Evolutionary conservation across 2,329 filamentous ascomycete genomes (phyloP).

Genomic region (Cytospora chrysosperma): DNA sequence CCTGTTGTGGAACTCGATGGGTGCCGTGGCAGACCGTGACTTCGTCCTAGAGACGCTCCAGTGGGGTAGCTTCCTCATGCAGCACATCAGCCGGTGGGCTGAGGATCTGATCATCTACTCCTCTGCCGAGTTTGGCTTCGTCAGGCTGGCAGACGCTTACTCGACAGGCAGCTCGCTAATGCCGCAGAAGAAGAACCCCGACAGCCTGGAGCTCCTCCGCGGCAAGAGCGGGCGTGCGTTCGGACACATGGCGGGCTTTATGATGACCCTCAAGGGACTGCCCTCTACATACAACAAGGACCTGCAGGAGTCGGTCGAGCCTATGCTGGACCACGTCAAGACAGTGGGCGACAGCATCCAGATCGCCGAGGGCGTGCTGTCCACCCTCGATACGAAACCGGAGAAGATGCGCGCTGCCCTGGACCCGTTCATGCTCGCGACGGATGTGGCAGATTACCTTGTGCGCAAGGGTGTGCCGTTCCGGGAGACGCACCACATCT

Average conservation of each 20-base stretch:
- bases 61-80: constrained; percentile 76
- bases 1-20: constrained; percentile 75
- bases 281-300: constrained; percentile 69
- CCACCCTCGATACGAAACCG: constrained; percentile 66
- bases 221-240: constrained; percentile 41
- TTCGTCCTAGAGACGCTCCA: constrained; percentile 81
- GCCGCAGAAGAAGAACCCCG: constrained; percentile 83
- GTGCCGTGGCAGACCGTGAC: constrained; percentile 73
- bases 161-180: constrained; percentile 73
- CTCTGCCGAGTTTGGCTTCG: constrained; percentile 72
- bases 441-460: constrained; percentile 64
- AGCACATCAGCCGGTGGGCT: constrained; percentile 75
- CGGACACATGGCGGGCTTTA: constrained; percentile 49
- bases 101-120: constrained; percentile 87
- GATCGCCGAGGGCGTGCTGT: constrained; percentile 77
- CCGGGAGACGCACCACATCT: constrained; percentile 77
- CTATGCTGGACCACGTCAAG: constrained; percentile 73
- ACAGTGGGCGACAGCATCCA: constrained; percentile 70
- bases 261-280: constrained; percentile 79
- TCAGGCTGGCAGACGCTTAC: constrained; percentile 76
- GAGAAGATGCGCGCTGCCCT: constrained; percentile 62
- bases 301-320: constrained; percentile 72
- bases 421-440: constrained; percentile 67
- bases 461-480: constrained; percentile 71
- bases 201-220: constrained; percentile 72